A percentile compares a stretch with the other conserved stretches of the same genome.
phyloP scores from a whole-genome alignment of 108 stramenopile species.

The Stephanodiscus triporus region DNA sequence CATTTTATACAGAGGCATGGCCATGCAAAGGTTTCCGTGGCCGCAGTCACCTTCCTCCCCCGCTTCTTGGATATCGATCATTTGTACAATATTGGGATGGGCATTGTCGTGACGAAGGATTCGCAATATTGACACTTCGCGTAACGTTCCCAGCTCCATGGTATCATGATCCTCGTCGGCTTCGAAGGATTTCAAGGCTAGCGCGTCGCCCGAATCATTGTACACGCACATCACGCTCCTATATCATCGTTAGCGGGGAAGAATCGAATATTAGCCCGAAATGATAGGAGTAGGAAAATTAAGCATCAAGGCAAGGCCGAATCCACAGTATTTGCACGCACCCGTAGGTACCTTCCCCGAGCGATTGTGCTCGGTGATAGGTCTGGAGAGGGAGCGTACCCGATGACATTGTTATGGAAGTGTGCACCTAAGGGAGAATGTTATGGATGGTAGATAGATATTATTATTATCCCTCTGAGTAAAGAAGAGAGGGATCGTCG shows the following conservation, averaged over 20 bases:
- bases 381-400: conserved; percentile 64
- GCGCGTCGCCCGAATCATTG: conserved; percentile 81
- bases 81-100: conserved; percentile 75
- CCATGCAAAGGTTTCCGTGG: conserved; percentile 68
- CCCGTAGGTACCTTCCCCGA: conserved; percentile 81
- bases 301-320: neutral
- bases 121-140: conserved; percentile 80
- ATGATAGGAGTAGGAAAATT: neutral
- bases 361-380: conserved; percentile 73
- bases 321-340: conserved; percentile 11
- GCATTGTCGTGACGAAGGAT: conserved; percentile 67
- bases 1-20: conserved; percentile 69
- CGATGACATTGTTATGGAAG: conserved; percentile 66
- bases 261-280: neutral
- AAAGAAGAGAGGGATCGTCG: too few species aligned
- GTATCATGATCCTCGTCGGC: conserved; percentile 52
- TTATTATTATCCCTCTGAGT: too few species aligned
- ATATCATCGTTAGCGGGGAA: neutral
- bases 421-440: neutral
- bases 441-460: too few species aligned
- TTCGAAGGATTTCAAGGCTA: conserved; percentile 78
- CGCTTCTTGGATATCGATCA: conserved; percentile 71
- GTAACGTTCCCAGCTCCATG: conserved; percentile 67
- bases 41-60: conserved; percentile 59
- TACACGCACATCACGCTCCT: conserved; percentile 67